Conservation (phyloP, 768 basidiomycete genomes). For the Botryobasidium botryosum region DNA sequence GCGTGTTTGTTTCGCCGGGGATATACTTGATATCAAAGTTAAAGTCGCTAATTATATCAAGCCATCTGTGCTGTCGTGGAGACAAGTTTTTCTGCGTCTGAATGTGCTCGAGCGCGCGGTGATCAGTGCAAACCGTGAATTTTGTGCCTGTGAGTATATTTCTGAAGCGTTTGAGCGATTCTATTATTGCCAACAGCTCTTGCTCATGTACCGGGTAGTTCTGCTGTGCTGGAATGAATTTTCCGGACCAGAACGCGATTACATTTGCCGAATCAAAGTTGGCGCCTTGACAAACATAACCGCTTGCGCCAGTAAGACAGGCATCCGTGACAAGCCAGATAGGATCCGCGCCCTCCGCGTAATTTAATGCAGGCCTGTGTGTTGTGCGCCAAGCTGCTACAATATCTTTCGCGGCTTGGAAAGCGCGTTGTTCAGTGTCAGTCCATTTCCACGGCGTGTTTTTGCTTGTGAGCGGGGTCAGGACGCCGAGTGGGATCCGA, state of each 20-base stretch:
- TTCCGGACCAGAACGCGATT: conserved; percentile 13
- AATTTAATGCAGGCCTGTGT: not conserved
- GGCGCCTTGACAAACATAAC: conserved; percentile 5
- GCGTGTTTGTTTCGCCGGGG: no score
- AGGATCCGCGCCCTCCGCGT: not conserved
- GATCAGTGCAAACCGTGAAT: conserved; percentile 23
- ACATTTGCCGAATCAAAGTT: conserved; percentile 19
- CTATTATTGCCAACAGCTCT: conserved; percentile 24
- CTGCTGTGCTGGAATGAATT: conserved; percentile 9
- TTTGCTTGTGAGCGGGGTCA: conserved; percentile 15
- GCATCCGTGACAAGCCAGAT: conserved; percentile 7
- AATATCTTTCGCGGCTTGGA: conserved; percentile 18
- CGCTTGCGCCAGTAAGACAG: conserved; percentile 2
- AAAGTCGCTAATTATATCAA: conserved; percentile 24
- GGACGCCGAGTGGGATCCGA: conserved; percentile 24
- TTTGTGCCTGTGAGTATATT: conserved; percentile 14
- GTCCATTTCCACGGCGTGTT: conserved; percentile 17
- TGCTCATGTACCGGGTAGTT: conserved; percentile 27
- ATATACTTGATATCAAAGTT: conserved; percentile 20
- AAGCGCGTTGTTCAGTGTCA: conserved; percentile 19
- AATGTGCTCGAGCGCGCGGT: conserved; percentile 24
- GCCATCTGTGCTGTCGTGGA: conserved; percentile 23
- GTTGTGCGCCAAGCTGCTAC: no score
- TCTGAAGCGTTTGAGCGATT: conserved; percentile 17
- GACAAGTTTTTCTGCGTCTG: conserved; percentile 21